Evolutionary conservation across 2,329 filamentous ascomycete genomes (phyloP), one percentile per base, ranked within the genome.

Genomic region (Alternaria viburni): DNA sequence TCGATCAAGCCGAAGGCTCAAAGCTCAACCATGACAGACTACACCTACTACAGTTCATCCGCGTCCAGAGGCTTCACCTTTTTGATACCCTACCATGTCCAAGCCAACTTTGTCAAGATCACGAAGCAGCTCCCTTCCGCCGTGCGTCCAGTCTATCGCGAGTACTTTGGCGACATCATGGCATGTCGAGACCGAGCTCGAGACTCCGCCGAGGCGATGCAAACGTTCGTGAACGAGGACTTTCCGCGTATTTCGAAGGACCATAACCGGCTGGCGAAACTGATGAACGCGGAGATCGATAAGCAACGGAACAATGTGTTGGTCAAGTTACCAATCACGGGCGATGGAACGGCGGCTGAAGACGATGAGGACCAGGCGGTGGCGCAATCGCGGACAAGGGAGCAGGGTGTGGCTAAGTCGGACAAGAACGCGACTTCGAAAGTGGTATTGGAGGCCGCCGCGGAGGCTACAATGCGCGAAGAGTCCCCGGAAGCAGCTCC

Each of bases 101-200:
- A 45, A 56, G 54, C 25, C 17, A 25, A 5, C 2, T 25, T 56
- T 15, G 15, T 9, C 7, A 12, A 1, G 4, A 13, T 13, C 4
- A 17, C 26, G n/a, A 56, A 17, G 26, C n/a, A 56, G 10, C 12
- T 56, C 4, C 43, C 54, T 28, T 3, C 54, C 17, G 6, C n/a
- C 17, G 41, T 3, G 5, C 25, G 41, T 2, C n/a, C 9, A 2
- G 21, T 46, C 5, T 46, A 56, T 17, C 23, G 25, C 23, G 54
- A 44, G 9, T 56, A 56, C 11, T 56, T 46, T 30, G 36, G 41
- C 23, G 54, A 56, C n/a, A 43, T 56, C 13, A 56, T 46, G 17
- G 11, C 23, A 13, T 28, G 41, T 6, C 11, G 6, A 23, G 41
- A 6, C 8, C 6, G 54, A 25, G 41, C 54, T 15, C n/a, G 28